Conservation (phyloP, 306 rosid species). For the Styphnolobium japonicum region DNA sequence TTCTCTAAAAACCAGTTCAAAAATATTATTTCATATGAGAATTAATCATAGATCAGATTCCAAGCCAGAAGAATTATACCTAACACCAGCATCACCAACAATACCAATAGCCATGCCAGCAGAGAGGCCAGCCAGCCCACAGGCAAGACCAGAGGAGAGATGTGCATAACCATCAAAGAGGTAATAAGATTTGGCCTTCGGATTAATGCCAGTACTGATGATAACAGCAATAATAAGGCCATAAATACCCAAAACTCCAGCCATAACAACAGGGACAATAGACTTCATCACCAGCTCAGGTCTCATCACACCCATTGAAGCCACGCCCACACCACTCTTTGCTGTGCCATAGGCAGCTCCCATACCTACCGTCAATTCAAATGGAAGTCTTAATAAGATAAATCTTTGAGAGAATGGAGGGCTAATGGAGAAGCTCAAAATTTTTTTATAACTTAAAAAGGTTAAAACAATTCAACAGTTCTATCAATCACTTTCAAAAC, state of each 20-base stretch:
- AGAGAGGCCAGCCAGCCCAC: slow-evolving; percentile 84
- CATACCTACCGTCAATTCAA: slow-evolving; percentile 59
- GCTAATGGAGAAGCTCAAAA: neutral
- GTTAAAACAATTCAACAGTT: neutral
- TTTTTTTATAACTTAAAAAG: neutral
- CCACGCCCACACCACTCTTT: slow-evolving; percentile 90
- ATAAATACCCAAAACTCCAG: slow-evolving; percentile 92
- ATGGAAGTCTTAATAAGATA: neutral
- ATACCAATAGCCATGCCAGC: slow-evolving; percentile 95
- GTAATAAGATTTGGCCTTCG: slow-evolving; percentile 84
- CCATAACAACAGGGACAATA: slow-evolving; percentile 91
- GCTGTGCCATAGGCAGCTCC: slow-evolving; percentile 95
- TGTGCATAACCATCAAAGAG: slow-evolving; percentile 92
- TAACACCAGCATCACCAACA: slow-evolving; percentile 91
- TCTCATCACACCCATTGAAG: slow-evolving; percentile 94
- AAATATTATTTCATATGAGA: neutral
- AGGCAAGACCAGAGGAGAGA: slow-evolving; percentile 88
- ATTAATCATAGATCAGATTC: neutral
- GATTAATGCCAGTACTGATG: slow-evolving; percentile 88
- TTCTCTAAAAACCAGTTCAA: neutral
- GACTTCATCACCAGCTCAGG: slow-evolving; percentile 92
- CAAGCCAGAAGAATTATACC: slow-evolving; percentile 43
- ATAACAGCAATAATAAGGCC: slow-evolving; percentile 90
- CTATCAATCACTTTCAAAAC: neutral
- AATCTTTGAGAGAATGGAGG: neutral